Percentiles rank a stretch among this genome's conserved stretches.
Evolutionary conservation across 768 basidiomycete species (phyloP).

Genomic region (Cystobasidium ongulense): DNA sequence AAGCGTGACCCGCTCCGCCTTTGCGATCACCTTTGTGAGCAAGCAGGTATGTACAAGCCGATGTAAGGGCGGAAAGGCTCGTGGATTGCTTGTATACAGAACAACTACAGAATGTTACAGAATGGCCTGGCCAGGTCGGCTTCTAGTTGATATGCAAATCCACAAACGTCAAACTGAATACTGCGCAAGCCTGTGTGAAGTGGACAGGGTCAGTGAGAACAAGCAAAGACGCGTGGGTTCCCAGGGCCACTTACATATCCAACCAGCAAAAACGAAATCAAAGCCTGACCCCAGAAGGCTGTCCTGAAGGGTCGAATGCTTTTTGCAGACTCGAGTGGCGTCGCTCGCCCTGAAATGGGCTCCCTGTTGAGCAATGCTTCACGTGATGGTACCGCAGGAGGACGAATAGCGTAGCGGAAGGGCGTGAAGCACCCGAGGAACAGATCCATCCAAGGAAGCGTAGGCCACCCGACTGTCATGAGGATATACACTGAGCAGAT

Average conservation of each 20-base stretch:
- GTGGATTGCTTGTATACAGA: too few relatives aligned
- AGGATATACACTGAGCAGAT: slow-evolving; percentile 24
- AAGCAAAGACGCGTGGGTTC: neutral
- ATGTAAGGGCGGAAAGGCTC: too few relatives aligned
- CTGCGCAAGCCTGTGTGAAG: neutral
- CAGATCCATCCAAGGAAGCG: slow-evolving; percentile 23
- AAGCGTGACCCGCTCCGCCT: neutral
- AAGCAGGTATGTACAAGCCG: too few relatives aligned
- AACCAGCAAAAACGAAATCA: neutral
- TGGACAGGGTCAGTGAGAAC: neutral
- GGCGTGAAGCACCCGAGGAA: slow-evolving; percentile 13
- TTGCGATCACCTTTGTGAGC: neutral
- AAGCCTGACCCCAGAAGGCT: neutral
- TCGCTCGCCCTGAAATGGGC: slow-evolving; percentile 29
- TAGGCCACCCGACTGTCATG: slow-evolving; percentile 33
- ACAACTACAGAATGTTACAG: too few relatives aligned
- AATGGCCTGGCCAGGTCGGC: neutral
- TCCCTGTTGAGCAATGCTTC: slow-evolving; percentile 31
- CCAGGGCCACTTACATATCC: slow-evolving; percentile 5
- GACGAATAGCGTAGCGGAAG: slow-evolving; percentile 24
- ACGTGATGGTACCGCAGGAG: slow-evolving; percentile 27
- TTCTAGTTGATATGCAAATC: slow-evolving; percentile 17
- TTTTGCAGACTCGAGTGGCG: neutral
- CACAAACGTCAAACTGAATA: slow-evolving; percentile 7
- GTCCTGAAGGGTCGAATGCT: slow-evolving; percentile 15